Percentiles rank a stretch among this genome's conserved stretches.
Evolutionary conservation across 331 rosid genomes (phyloP).

Genomic region (Rosa hybrid): DNA sequence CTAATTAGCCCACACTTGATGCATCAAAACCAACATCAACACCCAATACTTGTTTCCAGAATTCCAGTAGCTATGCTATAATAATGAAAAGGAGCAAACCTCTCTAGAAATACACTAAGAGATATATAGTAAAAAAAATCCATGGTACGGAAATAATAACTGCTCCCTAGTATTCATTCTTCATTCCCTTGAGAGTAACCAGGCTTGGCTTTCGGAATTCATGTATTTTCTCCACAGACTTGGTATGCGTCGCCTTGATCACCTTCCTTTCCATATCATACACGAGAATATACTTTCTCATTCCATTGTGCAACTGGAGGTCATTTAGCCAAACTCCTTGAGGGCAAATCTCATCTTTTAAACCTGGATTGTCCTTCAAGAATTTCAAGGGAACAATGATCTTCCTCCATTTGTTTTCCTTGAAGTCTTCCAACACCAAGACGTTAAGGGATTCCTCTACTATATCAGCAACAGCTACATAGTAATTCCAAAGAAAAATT

Average conservation of each 20-base stretch:
- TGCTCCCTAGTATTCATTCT: background rate
- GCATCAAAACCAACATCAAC: too few relatives aligned
- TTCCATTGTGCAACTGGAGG: background rate
- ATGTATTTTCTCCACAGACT: background rate
- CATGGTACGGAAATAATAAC: background rate
- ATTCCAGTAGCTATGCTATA: too few relatives aligned
- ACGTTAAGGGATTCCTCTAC: background rate
- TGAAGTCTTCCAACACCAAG: background rate
- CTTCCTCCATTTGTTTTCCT: background rate
- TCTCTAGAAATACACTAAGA: too few relatives aligned
- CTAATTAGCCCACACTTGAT: too few relatives aligned
- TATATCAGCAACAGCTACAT: background rate
- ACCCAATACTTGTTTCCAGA: too few relatives aligned
- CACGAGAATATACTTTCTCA: too few relatives aligned
- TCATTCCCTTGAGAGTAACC: background rate
- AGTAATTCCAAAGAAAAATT: background rate
- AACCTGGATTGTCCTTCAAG: background rate
- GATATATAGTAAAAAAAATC: background rate
- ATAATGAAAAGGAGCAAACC: too few relatives aligned
- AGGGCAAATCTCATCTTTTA: background rate
- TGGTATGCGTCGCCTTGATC: background rate
- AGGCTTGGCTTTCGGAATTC: background rate
- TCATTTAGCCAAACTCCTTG: background rate
- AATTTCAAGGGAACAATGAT: background rate
- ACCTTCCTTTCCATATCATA: background rate